These are phyloP conservation scores for Aspergillus piperis DNA, from an alignment of 2,329 filamentous ascomycete species.

Conservation along the genomic window DNA sequence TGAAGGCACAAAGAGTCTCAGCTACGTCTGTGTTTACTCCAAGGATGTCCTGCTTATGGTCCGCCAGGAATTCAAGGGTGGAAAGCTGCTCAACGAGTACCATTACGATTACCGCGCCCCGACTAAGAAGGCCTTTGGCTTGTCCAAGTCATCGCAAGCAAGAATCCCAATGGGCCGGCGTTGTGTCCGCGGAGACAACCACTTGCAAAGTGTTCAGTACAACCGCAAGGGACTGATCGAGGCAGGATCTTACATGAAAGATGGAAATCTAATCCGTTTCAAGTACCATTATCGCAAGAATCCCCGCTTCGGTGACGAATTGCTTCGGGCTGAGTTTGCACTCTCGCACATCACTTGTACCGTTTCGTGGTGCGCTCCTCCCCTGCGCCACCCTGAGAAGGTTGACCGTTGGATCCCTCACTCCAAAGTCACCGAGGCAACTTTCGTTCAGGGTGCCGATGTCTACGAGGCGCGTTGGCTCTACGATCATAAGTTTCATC, in stretches of 20 bases:
- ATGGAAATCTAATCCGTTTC: conserved; percentile 56
- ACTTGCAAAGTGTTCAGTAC: conserved; percentile 53
- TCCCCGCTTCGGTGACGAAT: conserved; percentile 55
- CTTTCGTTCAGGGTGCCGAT: conserved; percentile 55
- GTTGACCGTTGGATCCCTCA: conserved; percentile 58
- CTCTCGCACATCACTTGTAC: conserved; percentile 57
- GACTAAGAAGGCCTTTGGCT: conserved; percentile 28
- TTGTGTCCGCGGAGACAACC: conserved; percentile 50
- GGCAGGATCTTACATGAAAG: conserved; percentile 55
- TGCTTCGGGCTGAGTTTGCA: conserved; percentile 58
- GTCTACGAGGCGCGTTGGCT: conserved; percentile 55
- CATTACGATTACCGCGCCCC: conserved; percentile 49
- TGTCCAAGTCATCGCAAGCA: conserved; percentile 25
- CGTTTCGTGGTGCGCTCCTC: conserved; percentile 57
- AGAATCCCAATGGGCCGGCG: conserved; percentile 49
- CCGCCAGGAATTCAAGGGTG: conserved; percentile 50
- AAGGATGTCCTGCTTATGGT: conserved; percentile 48
- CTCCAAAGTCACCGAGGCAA: conserved; percentile 56
- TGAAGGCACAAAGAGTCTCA: conserved; percentile 42
- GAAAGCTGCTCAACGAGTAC: conserved; percentile 48
- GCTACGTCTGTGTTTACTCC: conserved; percentile 51
- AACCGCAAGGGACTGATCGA: conserved; percentile 56
- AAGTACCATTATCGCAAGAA: conserved; percentile 58
- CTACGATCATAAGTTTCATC: conserved; percentile 53
- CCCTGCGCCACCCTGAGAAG: conserved; percentile 52